Evolutionary conservation across 805 yeast species (phyloP).

Genomic region (Candida chilensis): DNA sequence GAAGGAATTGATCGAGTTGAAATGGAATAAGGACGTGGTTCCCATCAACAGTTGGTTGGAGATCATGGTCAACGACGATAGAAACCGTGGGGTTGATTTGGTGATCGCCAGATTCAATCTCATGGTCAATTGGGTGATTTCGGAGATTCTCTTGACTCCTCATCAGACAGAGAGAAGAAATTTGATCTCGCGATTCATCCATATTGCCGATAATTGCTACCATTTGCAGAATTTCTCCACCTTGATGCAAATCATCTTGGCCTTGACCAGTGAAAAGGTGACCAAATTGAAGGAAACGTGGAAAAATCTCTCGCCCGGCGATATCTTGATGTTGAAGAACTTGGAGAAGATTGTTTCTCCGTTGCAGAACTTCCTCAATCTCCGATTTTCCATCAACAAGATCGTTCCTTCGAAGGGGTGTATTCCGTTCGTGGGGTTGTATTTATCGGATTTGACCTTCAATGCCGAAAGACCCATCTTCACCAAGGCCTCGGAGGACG

Average conservation of each 20-base stretch:
- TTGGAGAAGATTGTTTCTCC: constrained; percentile 71
- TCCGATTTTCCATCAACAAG: constrained; percentile 55
- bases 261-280: constrained; percentile 60
- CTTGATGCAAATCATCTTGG: constrained; percentile 78
- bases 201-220: constrained; percentile 70
- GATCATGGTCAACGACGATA: constrained; percentile 48
- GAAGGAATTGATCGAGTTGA: constrained; percentile 75
- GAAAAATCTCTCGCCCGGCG: constrained; percentile 65
- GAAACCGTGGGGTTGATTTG: constrained; percentile 66
- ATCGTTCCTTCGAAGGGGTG: constrained; percentile 64
- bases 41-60: constrained; percentile 82
- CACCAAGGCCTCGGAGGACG: constrained; percentile 12
- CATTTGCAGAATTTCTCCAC: constrained; percentile 77
- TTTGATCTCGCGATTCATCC: constrained; percentile 79
- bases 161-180: constrained; percentile 49
- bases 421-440: constrained; percentile 84
- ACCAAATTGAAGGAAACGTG: constrained; percentile 61
- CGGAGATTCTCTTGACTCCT: constrained; percentile 72
- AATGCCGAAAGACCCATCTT: constrained; percentile 56
- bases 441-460: constrained; percentile 72
- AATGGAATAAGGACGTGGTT: constrained; percentile 58
- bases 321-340: constrained; percentile 54
- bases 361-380: constrained; percentile 55
- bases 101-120: constrained; percentile 82
- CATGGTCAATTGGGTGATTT: constrained; percentile 85